Evolutionary conservation across 176 grass and related monocot species (phyloP), one percentile per base, ranked within the genome.

Genomic region (Paspalum vaginatum): DNA sequence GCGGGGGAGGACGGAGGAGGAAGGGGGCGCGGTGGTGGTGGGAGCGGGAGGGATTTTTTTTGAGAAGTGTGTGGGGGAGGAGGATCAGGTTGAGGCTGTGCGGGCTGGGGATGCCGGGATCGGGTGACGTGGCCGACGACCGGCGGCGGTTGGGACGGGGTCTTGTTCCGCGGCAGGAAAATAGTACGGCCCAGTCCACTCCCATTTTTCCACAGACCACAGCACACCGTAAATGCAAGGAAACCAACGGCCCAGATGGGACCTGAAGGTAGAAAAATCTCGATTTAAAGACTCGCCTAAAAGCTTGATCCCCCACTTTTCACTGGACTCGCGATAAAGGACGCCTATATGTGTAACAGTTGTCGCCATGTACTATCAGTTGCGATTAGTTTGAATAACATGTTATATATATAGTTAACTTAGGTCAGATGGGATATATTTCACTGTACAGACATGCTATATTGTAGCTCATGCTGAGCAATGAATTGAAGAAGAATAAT

Each of bases 61-160:
- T 40, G 18, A 22, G 76, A 81, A 56, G 69, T 49, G 86, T 53
- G 48, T 42, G 47, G 41, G 56, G 38, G 81, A 61, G 69, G 56
- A 55, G 39, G 55, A 47, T 84, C 77, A 22, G 63, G 56, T 44
- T 62, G 83, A 83, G 79, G 85, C 82, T 50, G 41, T 50, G 41
- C 63, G 50, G 52, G 52, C 52, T 4, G 26, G 25, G 39, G 72
- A 21, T 59, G 71, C 57, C 74, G 75, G 13, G 53, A 78, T 76
- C 53, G 72, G 46, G 41, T 50, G 73, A 77, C 65, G 79, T 63
- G 77, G 76, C 74, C 46, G 62, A 80, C 59, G 70, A 75, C 76
- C 76, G 76, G 69, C 52, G 67, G 37, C 60, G 66, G 48, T 3
- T 20, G 75, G 26, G 45, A 7, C 0, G 0, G n/a, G 0, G 38